These are phyloP conservation scores for Tilletia caries DNA, from an alignment of 1,284 basidiomycete species.

Conservation along the genomic window DNA sequence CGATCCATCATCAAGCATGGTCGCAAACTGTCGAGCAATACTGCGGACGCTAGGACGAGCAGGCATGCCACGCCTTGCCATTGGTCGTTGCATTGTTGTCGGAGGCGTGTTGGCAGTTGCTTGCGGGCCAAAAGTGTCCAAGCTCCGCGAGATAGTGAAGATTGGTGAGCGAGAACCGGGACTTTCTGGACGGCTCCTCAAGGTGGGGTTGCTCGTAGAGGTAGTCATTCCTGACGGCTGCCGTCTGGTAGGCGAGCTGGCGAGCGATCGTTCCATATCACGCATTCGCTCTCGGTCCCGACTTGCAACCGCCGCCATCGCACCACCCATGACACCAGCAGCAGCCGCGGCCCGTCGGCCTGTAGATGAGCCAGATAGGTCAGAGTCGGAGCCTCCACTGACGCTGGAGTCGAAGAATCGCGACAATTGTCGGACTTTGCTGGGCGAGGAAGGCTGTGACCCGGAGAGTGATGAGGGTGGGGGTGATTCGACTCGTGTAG, in stretches of 20 bases:
- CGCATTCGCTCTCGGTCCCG: slow-evolving; percentile 1
- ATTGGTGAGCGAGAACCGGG: background rate
- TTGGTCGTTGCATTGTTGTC: slow-evolving; percentile 4
- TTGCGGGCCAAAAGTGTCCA: slow-evolving; percentile 8
- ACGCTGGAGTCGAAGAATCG: slow-evolving; percentile 10
- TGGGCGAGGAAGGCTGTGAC: background rate
- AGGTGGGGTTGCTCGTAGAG: background rate
- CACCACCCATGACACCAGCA: slow-evolving; percentile 2
- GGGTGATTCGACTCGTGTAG: background rate
- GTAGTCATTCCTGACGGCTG: slow-evolving; percentile 3
- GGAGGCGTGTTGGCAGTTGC: background rate
- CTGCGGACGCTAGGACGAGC: slow-evolving; percentile 2
- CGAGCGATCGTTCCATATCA: slow-evolving; percentile 2
- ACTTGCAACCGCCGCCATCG: slow-evolving; percentile 1
- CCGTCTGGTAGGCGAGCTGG: slow-evolving; percentile 1
- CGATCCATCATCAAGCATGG: slow-evolving; percentile 12
- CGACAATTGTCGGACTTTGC: slow-evolving; percentile 11
- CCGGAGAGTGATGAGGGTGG: background rate
- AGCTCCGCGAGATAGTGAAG: background rate
- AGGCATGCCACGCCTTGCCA: background rate
- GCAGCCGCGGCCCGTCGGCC: background rate
- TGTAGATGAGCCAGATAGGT: background rate
- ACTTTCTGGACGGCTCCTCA: background rate
- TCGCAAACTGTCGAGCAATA: slow-evolving; percentile 9
- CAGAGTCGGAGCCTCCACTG: slow-evolving; percentile 2